Evolutionary conservation across 768 basidiomycete species (phyloP).

Genomic region (Podaxis pistillaris): DNA sequence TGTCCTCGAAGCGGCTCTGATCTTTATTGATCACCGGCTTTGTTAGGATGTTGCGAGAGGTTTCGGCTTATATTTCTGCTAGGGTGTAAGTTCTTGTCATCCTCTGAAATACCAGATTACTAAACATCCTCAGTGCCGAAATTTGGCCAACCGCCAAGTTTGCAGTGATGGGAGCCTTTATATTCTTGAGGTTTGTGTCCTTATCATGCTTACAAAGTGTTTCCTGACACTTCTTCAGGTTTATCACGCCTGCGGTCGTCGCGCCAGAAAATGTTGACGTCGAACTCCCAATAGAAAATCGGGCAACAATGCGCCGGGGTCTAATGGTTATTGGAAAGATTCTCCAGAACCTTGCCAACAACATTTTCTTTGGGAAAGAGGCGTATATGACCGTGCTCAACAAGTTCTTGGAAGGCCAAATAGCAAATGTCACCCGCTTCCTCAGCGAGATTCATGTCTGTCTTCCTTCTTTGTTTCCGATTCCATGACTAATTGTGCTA

Average conservation of each 20-base stretch:
- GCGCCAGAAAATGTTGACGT: constrained; percentile 84
- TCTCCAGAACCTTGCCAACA: constrained; percentile 92
- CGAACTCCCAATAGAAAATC: constrained; percentile 63
- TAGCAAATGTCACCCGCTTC: constrained; percentile 72
- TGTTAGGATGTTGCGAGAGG: constrained; percentile 79
- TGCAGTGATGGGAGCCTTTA: constrained; percentile 84
- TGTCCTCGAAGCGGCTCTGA: not conserved
- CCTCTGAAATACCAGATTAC: not conserved
- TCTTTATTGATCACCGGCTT: not conserved
- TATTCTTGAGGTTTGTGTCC: constrained; percentile 70
- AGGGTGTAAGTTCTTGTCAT: constrained; percentile 57
- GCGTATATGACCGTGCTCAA: constrained; percentile 82
- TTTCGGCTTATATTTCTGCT: constrained; percentile 77
- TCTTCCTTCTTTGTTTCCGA: constrained; percentile 8
- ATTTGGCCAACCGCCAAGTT: constrained; percentile 81
- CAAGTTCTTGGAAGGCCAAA: constrained; percentile 67
- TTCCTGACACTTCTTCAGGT: constrained; percentile 44
- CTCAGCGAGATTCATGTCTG: constrained; percentile 73
- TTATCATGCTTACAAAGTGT: not conserved
- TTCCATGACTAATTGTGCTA: not conserved
- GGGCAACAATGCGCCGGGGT: constrained; percentile 62
- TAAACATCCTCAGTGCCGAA: constrained; percentile 38
- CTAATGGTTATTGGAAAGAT: constrained; percentile 88
- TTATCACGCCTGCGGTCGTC: constrained; percentile 90
- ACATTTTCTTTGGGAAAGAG: constrained; percentile 91